Conservation (phyloP, 108 stramenopile species). For the Pseudonitzschia pungens region DNA sequence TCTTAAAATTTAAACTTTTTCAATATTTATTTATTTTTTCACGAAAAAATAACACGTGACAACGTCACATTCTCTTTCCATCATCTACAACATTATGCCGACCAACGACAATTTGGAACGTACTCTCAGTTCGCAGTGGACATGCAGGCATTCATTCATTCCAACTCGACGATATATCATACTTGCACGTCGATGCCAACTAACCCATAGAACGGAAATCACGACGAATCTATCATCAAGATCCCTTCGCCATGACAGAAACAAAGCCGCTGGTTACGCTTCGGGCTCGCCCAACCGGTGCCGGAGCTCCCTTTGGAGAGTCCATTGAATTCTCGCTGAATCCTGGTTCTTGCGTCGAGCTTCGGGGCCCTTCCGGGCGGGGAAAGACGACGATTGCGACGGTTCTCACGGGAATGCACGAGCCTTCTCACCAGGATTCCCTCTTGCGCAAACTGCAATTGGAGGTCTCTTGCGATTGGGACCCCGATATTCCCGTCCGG, state of each 20-base stretch:
- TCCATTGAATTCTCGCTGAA: constrained; percentile 50
- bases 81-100: too few relatives aligned
- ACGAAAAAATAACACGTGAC: too few relatives aligned
- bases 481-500: constrained; percentile 35
- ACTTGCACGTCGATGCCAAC: too few relatives aligned
- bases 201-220: background rate
- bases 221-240: background rate
- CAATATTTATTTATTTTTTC: too few relatives aligned
- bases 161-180: too few relatives aligned
- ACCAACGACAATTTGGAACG: too few relatives aligned
- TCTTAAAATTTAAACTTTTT: too few relatives aligned
- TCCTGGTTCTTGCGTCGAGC: constrained; percentile 55
- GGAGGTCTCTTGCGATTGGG: constrained; percentile 51
- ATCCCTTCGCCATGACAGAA: background rate
- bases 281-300: constrained; percentile 21
- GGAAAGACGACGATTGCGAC: constrained; percentile 75
- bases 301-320: constrained; percentile 71
- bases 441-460: constrained; percentile 42
- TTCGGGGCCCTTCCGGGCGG: constrained; percentile 54
- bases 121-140: too few relatives aligned
- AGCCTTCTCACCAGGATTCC: constrained; percentile 16
- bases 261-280: constrained; percentile 16
- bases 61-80: too few relatives aligned
- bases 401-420: constrained; percentile 53
- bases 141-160: too few relatives aligned